Conservation (phyloP, 257 asterid genomes). For the Primulina eburnea region DNA sequence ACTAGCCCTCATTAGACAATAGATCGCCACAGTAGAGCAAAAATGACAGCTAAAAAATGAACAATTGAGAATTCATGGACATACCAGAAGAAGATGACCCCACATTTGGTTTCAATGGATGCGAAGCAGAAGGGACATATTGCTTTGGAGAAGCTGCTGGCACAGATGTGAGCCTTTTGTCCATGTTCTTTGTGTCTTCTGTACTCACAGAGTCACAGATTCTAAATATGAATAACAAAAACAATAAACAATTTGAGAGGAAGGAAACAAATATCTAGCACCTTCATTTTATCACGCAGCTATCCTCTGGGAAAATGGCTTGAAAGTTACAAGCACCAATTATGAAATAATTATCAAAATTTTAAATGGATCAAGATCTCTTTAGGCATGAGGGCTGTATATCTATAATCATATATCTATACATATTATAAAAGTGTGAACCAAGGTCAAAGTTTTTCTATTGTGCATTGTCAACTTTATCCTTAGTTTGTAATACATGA, state of each 20-base stretch:
- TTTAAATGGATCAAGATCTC: neutral
- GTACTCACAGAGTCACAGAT: slow-evolving; percentile 38
- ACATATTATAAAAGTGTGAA: no score
- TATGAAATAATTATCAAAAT: neutral
- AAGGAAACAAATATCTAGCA: slow-evolving; percentile 7
- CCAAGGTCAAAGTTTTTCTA: no score
- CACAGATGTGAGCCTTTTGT: slow-evolving; percentile 34
- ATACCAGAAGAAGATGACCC: slow-evolving; percentile 48
- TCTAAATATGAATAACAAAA: slow-evolving; percentile 30
- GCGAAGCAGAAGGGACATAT: slow-evolving; percentile 36
- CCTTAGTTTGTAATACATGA: no score
- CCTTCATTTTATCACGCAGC: neutral
- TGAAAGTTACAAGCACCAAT: slow-evolving; percentile 2
- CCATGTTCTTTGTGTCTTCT: slow-evolving; percentile 34
- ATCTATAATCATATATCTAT: no score
- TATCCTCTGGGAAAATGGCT: slow-evolving; percentile 14
- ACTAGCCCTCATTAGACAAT: neutral
- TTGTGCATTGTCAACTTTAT: no score
- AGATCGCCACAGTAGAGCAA: neutral
- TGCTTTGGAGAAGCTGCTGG: slow-evolving; percentile 33
- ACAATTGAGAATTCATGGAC: slow-evolving; percentile 19
- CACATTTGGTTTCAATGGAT: slow-evolving; percentile 30
- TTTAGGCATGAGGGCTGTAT: slow-evolving; percentile 1
- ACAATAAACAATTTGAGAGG: slow-evolving; percentile 6
- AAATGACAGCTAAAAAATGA: neutral